phyloP scores from a whole-genome alignment of 768 basidiomycete species.

The Amanita muscaria region DNA sequence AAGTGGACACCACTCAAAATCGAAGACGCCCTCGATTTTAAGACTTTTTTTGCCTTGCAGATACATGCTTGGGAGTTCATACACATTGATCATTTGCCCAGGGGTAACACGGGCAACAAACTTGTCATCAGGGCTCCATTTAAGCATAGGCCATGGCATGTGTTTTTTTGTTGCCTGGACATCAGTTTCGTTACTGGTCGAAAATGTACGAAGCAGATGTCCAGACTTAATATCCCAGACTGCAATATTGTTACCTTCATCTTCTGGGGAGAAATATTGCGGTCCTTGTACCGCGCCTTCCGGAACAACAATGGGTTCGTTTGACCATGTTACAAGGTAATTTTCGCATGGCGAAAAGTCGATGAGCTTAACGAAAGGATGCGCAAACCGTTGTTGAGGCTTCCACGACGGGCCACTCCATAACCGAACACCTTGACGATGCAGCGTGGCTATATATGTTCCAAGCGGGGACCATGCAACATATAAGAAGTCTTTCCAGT shows the following conservation, averaged over 20 bases:
- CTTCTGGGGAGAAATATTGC: conserved; percentile 83
- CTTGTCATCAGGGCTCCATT: conserved; percentile 97
- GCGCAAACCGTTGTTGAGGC: conserved; percentile 84
- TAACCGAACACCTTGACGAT: conserved; percentile 89
- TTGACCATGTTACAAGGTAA: conserved; percentile 96
- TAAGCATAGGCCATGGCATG: conserved; percentile 91
- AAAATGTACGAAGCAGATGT: conserved; percentile 86
- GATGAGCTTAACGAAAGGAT: conserved; percentile 90
- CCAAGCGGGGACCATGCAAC: conserved; percentile 95
- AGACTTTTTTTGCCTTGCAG: conserved; percentile 93
- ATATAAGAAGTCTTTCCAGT: conserved; percentile 93
- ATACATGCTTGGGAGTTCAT: conserved; percentile 91
- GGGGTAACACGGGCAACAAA: conserved; percentile 85
- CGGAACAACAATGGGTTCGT: conserved; percentile 82
- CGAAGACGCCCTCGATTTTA: conserved; percentile 94
- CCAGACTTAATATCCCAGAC: conserved; percentile 99
- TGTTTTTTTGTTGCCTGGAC: conserved; percentile 58
- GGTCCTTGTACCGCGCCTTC: conserved; percentile 75
- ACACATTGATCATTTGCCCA: conserved; percentile 91
- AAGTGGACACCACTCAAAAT: conserved; percentile 97
- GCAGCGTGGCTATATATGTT: conserved; percentile 89
- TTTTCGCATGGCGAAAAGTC: conserved; percentile 97
- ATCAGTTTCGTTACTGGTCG: conserved; percentile 52
- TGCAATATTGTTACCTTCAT: conserved; percentile 94
- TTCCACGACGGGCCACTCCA: conserved; percentile 95